These are phyloP conservation scores for Cicer pinnatifidum DNA, from an alignment of 306 rosid genomes.

Conservation along the genomic window DNA sequence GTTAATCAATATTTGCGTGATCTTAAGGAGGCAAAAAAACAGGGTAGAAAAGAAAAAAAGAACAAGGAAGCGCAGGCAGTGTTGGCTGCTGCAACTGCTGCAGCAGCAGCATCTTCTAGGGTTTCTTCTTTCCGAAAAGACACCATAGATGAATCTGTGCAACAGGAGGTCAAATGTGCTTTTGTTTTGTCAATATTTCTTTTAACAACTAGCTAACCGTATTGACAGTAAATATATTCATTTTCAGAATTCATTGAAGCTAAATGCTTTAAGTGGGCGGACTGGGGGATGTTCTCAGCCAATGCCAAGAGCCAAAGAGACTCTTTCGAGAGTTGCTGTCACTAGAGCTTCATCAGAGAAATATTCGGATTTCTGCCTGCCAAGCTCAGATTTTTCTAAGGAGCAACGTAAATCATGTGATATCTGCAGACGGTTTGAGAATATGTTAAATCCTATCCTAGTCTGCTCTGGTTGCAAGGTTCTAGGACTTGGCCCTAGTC, in stretches of 20 bases:
- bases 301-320: conserved; percentile 83
- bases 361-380: conserved; percentile 59
- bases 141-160: conserved; percentile 64
- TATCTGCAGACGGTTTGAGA: conserved; percentile 86
- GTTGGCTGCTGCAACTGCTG: conserved; percentile 98
- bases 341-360: conserved; percentile 71
- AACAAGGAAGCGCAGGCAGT: conserved; percentile 98
- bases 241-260: conserved; percentile 63
- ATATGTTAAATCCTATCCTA: conserved; percentile 76
- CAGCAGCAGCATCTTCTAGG: conserved; percentile 94
- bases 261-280: conserved; percentile 57
- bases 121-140: conserved; percentile 89
- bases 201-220: background rate
- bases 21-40: conserved; percentile 95
- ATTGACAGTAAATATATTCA: conserved; percentile 29
- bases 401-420: conserved; percentile 88
- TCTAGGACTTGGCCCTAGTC: conserved; percentile 27
- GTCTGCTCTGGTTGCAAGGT: conserved; percentile 97
- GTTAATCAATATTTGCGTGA: conserved; percentile 75
- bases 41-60: conserved; percentile 89
- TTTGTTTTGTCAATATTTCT: background rate
- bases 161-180: conserved; percentile 66
- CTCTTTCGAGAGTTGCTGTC: conserved; percentile 74
- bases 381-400: conserved; percentile 65
- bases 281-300: conserved; percentile 66